A percentile compares a stretch with the other conserved stretches of the same genome.
These are phyloP conservation scores for Curvularia eragrostidis DNA, from an alignment of 2,329 filamentous ascomycete genomes.

Conservation along the genomic window DNA sequence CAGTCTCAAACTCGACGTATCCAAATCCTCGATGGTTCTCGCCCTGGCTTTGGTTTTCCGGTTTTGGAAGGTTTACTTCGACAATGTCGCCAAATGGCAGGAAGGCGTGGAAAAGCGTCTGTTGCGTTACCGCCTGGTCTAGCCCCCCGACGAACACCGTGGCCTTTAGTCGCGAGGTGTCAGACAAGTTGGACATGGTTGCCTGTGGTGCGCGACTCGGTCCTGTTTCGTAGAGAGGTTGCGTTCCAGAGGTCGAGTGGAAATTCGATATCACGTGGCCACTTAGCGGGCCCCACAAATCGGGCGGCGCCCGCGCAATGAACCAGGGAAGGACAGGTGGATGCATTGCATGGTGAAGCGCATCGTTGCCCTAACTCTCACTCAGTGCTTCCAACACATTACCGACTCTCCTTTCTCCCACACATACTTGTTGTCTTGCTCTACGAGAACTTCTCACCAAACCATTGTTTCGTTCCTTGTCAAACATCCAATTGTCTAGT, in stretches of 20 bases:
- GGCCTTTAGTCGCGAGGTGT: slow-evolving; percentile 82
- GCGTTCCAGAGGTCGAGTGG: slow-evolving; percentile 15
- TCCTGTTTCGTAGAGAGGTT: background rate
- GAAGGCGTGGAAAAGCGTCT: slow-evolving; percentile 86
- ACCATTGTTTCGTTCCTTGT: slow-evolving; percentile 29
- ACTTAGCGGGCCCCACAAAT: slow-evolving; percentile 20
- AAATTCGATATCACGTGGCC: slow-evolving; percentile 37
- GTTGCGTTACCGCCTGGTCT: slow-evolving; percentile 75
- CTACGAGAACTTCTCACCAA: slow-evolving; percentile 17
- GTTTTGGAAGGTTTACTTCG: slow-evolving; percentile 88
- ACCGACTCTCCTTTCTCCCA: slow-evolving; percentile 25
- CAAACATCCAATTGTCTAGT: slow-evolving; percentile 27
- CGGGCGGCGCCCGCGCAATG: slow-evolving; percentile 24
- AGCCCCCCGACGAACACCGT: slow-evolving; percentile 94
- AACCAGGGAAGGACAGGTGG: slow-evolving; percentile 47
- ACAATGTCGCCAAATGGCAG: slow-evolving; percentile 96
- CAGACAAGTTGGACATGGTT: slow-evolving; percentile 68
- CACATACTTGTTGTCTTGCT: slow-evolving; percentile 23
- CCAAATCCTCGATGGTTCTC: slow-evolving; percentile 91
- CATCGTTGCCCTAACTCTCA: slow-evolving; percentile 32
- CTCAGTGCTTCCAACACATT: slow-evolving; percentile 28
- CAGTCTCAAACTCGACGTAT: slow-evolving; percentile 91
- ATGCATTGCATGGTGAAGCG: slow-evolving; percentile 39
- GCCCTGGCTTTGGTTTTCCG: slow-evolving; percentile 77
- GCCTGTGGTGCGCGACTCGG: slow-evolving; percentile 7